A percentile compares a stretch with the other conserved stretches of the same genome.
phyloP scores from a whole-genome alignment of 192 early-diverging fungal species.

The Podila verticillata region DNA sequence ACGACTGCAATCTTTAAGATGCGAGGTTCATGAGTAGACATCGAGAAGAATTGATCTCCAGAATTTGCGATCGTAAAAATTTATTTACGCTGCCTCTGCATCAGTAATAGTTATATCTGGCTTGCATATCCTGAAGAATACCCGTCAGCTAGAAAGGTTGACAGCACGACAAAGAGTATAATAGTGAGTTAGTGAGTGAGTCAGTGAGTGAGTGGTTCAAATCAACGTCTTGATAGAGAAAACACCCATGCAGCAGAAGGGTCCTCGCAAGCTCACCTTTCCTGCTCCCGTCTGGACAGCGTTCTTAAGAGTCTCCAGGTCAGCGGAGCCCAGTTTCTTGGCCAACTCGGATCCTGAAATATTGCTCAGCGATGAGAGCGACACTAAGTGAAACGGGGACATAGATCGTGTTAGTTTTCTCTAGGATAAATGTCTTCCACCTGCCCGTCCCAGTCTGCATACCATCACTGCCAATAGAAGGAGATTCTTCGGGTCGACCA shows the following conservation, averaged over 20 bases:
- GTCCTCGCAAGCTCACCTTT: constrained; percentile 11
- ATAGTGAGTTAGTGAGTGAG: not conserved
- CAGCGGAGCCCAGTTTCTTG: constrained; percentile 38
- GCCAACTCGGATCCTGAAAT: constrained; percentile 44
- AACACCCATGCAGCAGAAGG: too few species aligned
- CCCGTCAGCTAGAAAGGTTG: constrained; percentile 13
- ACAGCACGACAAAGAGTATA: not conserved
- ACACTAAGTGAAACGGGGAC: constrained; percentile 5
- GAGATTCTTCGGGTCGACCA: constrained; percentile 72
- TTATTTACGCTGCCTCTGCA: not conserved
- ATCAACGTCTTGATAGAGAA: not conserved
- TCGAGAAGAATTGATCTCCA: too few species aligned
- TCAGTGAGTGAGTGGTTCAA: not conserved
- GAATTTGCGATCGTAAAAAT: not conserved
- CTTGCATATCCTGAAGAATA: constrained; percentile 48
- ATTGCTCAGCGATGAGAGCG: constrained; percentile 27
- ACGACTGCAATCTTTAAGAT: constrained; percentile 35
- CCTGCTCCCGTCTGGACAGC: constrained; percentile 46
- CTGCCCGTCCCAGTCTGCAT: not conserved
- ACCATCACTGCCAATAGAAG: constrained; percentile 33
- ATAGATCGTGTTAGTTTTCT: not conserved
- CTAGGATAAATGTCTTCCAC: not conserved
- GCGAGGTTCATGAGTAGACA: constrained; percentile 3
- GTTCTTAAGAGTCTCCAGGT: constrained; percentile 41
- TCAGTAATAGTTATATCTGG: constrained; percentile 27